phyloP scores from a whole-genome alignment of 257 asterid genomes.

The Schizonepeta tenuifolia region DNA sequence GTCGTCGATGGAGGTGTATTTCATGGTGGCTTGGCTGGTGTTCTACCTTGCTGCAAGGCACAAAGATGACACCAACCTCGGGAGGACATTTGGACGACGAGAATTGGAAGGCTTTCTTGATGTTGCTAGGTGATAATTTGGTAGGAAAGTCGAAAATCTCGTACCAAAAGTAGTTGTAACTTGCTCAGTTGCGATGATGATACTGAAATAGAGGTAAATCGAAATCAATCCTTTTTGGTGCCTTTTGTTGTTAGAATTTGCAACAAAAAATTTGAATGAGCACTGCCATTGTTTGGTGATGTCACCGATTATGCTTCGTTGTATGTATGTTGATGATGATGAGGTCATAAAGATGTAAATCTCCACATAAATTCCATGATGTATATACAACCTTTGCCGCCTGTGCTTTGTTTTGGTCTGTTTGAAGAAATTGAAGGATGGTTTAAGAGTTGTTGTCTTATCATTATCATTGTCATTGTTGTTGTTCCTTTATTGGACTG shows the following conservation, averaged over 20 bases:
- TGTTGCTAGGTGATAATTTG: slow-evolving; percentile 53
- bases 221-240: slow-evolving; percentile 36
- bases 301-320: slow-evolving; percentile 50
- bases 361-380: slow-evolving; percentile 53
- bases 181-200: slow-evolving; percentile 35
- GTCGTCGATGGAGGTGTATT: slow-evolving; percentile 83
- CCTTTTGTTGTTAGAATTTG: slow-evolving; percentile 45
- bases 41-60: slow-evolving; percentile 83
- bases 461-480: neutral
- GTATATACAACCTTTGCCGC: slow-evolving; percentile 49
- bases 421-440: slow-evolving; percentile 29
- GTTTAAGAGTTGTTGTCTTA: slow-evolving; percentile 16
- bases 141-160: slow-evolving; percentile 16
- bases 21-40: slow-evolving; percentile 79
- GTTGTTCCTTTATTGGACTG: neutral
- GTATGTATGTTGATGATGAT: slow-evolving; percentile 44
- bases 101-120: slow-evolving; percentile 80
- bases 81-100: slow-evolving; percentile 70
- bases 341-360: slow-evolving; percentile 67
- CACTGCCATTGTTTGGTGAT: slow-evolving; percentile 57
- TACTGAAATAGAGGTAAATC: slow-evolving; percentile 41
- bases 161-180: slow-evolving; percentile 39
- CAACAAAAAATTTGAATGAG: slow-evolving; percentile 39
- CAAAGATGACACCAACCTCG: slow-evolving; percentile 60
- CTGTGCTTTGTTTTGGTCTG: slow-evolving; percentile 34